A percentile compares a stretch with the other conserved stretches of the same genome.
Evolutionary conservation across 441 rosid species (phyloP).

Genomic region (Aleurites moluccanus): DNA sequence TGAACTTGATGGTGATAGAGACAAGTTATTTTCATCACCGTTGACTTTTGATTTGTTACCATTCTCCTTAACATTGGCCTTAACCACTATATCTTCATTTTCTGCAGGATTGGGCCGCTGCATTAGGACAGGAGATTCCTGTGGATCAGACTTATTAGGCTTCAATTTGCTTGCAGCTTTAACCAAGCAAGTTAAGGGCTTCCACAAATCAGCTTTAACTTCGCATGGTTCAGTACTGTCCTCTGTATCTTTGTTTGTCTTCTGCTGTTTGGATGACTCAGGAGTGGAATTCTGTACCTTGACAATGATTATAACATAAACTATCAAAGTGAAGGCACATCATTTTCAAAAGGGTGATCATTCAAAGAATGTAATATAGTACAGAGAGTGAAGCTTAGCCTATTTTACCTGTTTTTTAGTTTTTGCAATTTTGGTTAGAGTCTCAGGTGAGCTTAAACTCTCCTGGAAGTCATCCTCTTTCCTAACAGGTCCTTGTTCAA

Average conservation of each 20-base stretch:
- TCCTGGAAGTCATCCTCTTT: slow-evolving; percentile 19
- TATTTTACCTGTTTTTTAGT: slow-evolving; percentile 46
- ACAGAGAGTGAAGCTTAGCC: not conserved
- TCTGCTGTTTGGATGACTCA: slow-evolving; percentile 25
- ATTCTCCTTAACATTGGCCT: slow-evolving; percentile 36
- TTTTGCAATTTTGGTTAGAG: slow-evolving; percentile 29
- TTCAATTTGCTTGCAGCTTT: slow-evolving; percentile 56
- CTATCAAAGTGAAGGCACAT: not conserved
- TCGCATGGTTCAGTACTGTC: slow-evolving; percentile 35
- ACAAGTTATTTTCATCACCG: slow-evolving; percentile 36
- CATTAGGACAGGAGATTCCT: slow-evolving; percentile 24
- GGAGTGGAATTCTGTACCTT: slow-evolving; percentile 30
- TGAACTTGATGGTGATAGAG: slow-evolving; percentile 33
- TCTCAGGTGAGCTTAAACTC: slow-evolving; percentile 47
- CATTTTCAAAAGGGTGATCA: not conserved
- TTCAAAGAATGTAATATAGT: too few relatives aligned
- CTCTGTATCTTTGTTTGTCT: slow-evolving; percentile 25
- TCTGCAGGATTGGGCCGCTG: slow-evolving; percentile 25
- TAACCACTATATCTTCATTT: slow-evolving; percentile 24
- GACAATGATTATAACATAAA: slow-evolving; percentile 9
- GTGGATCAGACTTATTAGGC: slow-evolving; percentile 39
- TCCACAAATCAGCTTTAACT: slow-evolving; percentile 48
- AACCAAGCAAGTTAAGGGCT: slow-evolving; percentile 54
- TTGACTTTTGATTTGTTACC: slow-evolving; percentile 30
- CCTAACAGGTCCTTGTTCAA: slow-evolving; percentile 30